Base-by-base conservation (phyloP, 2,329 filamentous ascomycete species). In the Curvularia sp. region DNA sequence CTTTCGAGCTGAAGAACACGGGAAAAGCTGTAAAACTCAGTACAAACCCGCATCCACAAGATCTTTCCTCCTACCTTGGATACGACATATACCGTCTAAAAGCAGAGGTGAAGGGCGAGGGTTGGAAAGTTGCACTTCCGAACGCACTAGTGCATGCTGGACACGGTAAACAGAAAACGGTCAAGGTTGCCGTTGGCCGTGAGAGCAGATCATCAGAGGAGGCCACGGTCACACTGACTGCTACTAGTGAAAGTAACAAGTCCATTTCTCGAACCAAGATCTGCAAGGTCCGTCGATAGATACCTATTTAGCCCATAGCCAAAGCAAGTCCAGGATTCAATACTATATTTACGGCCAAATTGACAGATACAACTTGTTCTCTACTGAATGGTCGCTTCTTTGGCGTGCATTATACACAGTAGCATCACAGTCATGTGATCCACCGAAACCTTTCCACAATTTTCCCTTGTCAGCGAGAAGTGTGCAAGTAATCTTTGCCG, bases 61-160 rank as follows among this genome's bases (percentile, higher is more conserved):
- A 43, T 43, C 41, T 43, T n/a, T 43, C 41, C n/a, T 23, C 41
- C 25, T 43, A 43, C 19, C 41, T 43, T 10, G 41, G 41, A 8
- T 23, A 23, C 15, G 41, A 43, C 25, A 43, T 43, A 1, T 43
- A 43, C 15, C 41, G 41, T 5, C n/a, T 43, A n/a, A 21, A 43
- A 18, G 41, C 23, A 3, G n/a, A 43, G 23, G 23, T 43, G 13
- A 6, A 43, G 8, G 41, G 41, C 41, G 41, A 43, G 23, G 41
- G 41, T n/a, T 43, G 41, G 41, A 43, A 43, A 21, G 41, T 43
- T 1, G 41, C 41, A 7, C 9, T 43, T 5, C 41, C 41, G 3
- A 43, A 43, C 27, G 41, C 41, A 7, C 41, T 43, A 13, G 41
- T 27, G 5, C 18, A 43, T 18, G 41, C 41, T 23, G 41, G 41